Conservation (phyloP, 129 eudicot species). For the Artemisia tridentata region DNA sequence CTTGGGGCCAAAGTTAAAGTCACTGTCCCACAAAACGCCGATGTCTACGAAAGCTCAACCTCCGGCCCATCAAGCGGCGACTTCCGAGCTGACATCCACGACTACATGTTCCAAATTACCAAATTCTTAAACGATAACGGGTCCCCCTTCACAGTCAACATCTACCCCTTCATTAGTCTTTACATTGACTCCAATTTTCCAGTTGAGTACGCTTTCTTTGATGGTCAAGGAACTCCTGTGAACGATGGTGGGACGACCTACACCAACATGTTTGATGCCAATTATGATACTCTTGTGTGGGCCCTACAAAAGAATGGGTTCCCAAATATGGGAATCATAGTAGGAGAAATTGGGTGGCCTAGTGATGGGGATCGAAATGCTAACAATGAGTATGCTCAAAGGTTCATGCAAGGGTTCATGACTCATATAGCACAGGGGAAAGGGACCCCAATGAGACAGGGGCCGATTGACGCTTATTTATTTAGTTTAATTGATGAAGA, state of each 20-base stretch:
- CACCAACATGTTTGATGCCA: slow-evolving; percentile 86
- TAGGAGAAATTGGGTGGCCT: slow-evolving; percentile 97
- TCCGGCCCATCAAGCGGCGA: slow-evolving; percentile 68
- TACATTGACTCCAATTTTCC: slow-evolving; percentile 76
- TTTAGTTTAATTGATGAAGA: slow-evolving; percentile 87
- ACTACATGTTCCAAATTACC: slow-evolving; percentile 54
- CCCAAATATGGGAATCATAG: slow-evolving; percentile 62
- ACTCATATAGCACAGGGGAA: slow-evolving; percentile 41
- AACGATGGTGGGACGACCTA: slow-evolving; percentile 63
- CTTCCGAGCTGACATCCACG: slow-evolving; percentile 73
- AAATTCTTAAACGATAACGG: slow-evolving; percentile 62
- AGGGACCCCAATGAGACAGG: slow-evolving; percentile 88
- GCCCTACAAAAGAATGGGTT: slow-evolving; percentile 72
- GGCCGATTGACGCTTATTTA: slow-evolving; percentile 63
- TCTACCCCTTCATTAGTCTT: slow-evolving; percentile 92
- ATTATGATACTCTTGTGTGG: slow-evolving; percentile 81
- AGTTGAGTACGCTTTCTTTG: slow-evolving; percentile 72
- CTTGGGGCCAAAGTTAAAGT: slow-evolving; percentile 58
- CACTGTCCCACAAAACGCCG: slow-evolving; percentile 83
- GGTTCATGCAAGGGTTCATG: slow-evolving; percentile 89
- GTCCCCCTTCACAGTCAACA: slow-evolving; percentile 82
- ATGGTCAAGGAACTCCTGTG: slow-evolving; percentile 60
- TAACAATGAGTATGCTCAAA: slow-evolving; percentile 51
- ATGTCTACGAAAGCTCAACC: slow-evolving; percentile 58
- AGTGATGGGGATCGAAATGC: slow-evolving; percentile 83